Evolutionary conservation across 2,329 filamentous ascomycete genomes (phyloP), one percentile per base, ranked within the genome.

Genomic region (Aspergillus versicolor): DNA sequence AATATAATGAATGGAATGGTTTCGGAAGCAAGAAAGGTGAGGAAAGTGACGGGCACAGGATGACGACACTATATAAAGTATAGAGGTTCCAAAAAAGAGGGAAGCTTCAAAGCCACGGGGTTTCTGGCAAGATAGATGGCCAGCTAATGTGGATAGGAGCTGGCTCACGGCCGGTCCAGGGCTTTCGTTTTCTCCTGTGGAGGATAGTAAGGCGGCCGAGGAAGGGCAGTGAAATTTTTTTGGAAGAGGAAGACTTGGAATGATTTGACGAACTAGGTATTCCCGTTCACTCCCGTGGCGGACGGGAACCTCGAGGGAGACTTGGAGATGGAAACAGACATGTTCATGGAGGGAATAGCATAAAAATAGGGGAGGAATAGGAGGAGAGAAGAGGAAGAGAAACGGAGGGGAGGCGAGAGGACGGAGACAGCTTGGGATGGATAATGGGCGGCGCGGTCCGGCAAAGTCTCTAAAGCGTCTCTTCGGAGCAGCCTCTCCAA

Each of bases 201-300:
- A 54, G 46, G 55, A 59, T 49, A 53, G 58, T 50, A 56, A 59
- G 65, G 67, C 63, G 67, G 66, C 67, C 69, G 66, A 71, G 61
- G 43, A 53, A n/a, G 15, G 13, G 49, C 46, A 58, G 50, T 63
- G 63, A 61, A 68, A 65, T 66, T 64, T 63, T 49, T 58, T 61
- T 49, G 58, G 58, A 50, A 51, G 56, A 59, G 43, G 53, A 58
- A 57, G 44, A 59, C 49, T 58, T 58, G 53, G 53, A 52, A 54
- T 56, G 52, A 54, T 34, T 56, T 48, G 30, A 63, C 52, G 52
- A 58, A 66, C 66, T 71, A 74, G 65, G 69, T 75, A 61, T 73
- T 67, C 69, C 70, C 72, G 68, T 76, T 78, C 73, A 79, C 72
- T 74, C 75, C 76, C 75, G 74, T 69, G 65, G 66, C 63, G 69